Evolutionary conservation across 2,329 filamentous ascomycete genomes (phyloP).

Genomic region (Bipolaris bicolor): DNA sequence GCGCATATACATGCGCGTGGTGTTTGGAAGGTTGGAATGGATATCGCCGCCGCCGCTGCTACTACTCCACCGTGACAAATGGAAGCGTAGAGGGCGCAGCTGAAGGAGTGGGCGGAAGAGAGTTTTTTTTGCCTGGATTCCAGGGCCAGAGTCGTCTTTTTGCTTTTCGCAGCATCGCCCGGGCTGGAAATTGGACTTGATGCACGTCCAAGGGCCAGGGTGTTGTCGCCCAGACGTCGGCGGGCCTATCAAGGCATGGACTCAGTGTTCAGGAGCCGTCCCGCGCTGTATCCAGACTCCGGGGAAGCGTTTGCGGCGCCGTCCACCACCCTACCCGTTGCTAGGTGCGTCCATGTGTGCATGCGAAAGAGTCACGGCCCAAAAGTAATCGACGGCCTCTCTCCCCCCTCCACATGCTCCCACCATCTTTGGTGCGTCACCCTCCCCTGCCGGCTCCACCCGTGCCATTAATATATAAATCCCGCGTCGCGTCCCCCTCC

Average conservation of each 20-base stretch:
- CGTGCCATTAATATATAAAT: conserved; percentile 25
- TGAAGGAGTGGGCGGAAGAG: background rate
- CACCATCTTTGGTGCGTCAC: conserved; percentile 19
- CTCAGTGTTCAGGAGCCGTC: conserved; percentile 9
- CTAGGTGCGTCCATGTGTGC: conserved; percentile 18
- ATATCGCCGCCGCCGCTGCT: conserved; percentile 8
- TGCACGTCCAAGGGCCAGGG: conserved; percentile 9
- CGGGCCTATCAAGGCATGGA: conserved; percentile 23
- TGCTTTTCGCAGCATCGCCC: conserved; percentile 12
- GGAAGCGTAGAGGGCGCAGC: background rate
- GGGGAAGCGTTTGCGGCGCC: conserved; percentile 27
- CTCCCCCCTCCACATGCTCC: conserved; percentile 24
- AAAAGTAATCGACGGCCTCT: conserved; percentile 32
- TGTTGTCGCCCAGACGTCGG: conserved; percentile 7
- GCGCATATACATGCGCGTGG: conserved; percentile 2
- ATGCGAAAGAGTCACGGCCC: conserved; percentile 37
- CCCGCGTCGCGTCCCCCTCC: conserved; percentile 17
- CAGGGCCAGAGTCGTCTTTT: conserved; percentile 11
- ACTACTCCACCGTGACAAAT: conserved; percentile 25
- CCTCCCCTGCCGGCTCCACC: conserved; percentile 15
- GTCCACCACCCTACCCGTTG: conserved; percentile 23
- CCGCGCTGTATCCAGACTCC: conserved; percentile 28
- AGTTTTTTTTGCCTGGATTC: background rate
- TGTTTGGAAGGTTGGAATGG: no score
- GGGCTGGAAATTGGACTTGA: conserved; percentile 8